These are phyloP conservation scores for Anisodus tanguticus DNA, from an alignment of 257 asterid genomes.

Conservation along the genomic window DNA sequence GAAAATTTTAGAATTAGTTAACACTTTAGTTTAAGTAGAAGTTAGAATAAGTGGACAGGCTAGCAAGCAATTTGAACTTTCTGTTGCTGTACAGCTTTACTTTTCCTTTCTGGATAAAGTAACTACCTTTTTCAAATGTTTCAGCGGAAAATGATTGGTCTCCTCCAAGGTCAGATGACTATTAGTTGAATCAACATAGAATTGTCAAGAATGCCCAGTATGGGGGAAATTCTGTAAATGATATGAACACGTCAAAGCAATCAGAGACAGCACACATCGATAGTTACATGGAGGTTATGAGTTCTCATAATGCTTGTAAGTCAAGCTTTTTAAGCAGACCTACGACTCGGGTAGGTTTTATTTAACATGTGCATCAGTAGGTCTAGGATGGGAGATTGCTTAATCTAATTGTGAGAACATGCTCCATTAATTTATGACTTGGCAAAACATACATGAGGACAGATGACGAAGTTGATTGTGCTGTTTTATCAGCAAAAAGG, in stretches of 20 bases:
- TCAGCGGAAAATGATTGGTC: conserved; percentile 31
- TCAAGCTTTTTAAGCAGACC: conserved; percentile 23
- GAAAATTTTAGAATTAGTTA: background rate
- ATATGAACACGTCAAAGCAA: conserved; percentile 21
- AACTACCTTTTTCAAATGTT: background rate
- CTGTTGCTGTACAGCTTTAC: background rate
- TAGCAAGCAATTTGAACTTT: background rate
- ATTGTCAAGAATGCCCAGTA: conserved; percentile 15
- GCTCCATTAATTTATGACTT: conserved; percentile 11
- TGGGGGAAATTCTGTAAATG: conserved; percentile 17
- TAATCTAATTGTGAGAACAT: conserved; percentile 18
- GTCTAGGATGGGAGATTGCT: conserved; percentile 13
- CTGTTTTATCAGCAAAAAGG: background rate
- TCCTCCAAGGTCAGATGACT: conserved; percentile 28
- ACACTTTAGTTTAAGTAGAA: background rate
- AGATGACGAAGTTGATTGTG: conserved; percentile 25
- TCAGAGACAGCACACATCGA: conserved; percentile 6
- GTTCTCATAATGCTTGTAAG: conserved; percentile 26
- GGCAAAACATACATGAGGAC: background rate
- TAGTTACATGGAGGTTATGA: conserved; percentile 27
- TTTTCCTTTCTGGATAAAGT: background rate
- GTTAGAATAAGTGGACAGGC: background rate
- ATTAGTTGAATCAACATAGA: conserved; percentile 12
- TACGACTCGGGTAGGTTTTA: conserved; percentile 15
- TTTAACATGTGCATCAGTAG: conserved; percentile 23